Percentiles rank a stretch among this genome's conserved stretches.
phyloP scores from a whole-genome alignment of 2,329 filamentous ascomycete genomes.

The Botrytis deweyae region DNA sequence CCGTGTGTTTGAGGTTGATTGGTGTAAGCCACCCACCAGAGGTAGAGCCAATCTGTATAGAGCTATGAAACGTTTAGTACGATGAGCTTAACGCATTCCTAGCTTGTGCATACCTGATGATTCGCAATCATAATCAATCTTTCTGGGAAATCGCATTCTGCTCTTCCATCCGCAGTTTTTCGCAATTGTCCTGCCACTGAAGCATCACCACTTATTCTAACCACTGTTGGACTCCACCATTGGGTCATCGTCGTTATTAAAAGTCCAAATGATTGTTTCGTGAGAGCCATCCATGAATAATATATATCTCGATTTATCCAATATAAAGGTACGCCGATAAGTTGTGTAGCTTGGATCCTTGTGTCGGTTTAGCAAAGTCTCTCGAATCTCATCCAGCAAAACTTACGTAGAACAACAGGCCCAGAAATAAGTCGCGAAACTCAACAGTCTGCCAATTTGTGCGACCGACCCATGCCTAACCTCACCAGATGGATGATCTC shows the following conservation, averaged over 20 bases:
- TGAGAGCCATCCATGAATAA: constrained; percentile 83
- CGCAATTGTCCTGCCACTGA: constrained; percentile 74
- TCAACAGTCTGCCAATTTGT: constrained; percentile 36
- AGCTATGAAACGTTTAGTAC: constrained; percentile 49
- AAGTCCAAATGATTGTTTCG: constrained; percentile 80
- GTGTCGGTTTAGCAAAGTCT: constrained; percentile 29
- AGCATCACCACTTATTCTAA: constrained; percentile 79
- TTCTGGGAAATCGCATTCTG: constrained; percentile 79
- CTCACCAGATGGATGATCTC: constrained; percentile 39
- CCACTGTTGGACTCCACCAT: constrained; percentile 81
- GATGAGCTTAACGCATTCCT: background rate
- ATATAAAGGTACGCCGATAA: constrained; percentile 75
- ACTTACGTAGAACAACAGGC: constrained; percentile 37
- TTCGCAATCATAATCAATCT: constrained; percentile 83
- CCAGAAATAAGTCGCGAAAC: constrained; percentile 36
- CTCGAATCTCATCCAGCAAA: background rate
- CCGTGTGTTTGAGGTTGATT: constrained; percentile 74
- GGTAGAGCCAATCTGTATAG: constrained; percentile 88
- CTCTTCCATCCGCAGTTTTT: constrained; percentile 66
- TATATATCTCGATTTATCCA: constrained; percentile 73
- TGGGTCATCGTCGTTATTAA: constrained; percentile 77
- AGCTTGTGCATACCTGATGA: constrained; percentile 60
- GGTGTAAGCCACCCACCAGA: constrained; percentile 93
- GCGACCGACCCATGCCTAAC: constrained; percentile 36
- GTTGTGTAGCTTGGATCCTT: constrained; percentile 69